Evolutionary conservation across 2,329 filamentous ascomycete species (phyloP).

Genomic region (Amesomyces nigricolor): DNA sequence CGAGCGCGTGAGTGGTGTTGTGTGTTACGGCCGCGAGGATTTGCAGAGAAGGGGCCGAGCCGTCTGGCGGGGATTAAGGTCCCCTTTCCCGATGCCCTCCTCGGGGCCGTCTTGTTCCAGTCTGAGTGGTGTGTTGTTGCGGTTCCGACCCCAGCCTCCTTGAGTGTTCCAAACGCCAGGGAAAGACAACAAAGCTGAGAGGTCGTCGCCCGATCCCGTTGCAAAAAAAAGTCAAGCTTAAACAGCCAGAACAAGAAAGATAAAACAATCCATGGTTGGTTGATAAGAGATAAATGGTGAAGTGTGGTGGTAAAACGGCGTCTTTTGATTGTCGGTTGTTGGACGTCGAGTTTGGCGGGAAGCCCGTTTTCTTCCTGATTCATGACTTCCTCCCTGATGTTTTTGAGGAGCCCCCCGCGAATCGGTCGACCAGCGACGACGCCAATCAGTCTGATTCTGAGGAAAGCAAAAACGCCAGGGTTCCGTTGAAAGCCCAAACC

Average conservation of each 20-base stretch:
- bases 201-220: slow-evolving; percentile 14
- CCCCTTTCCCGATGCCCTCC: slow-evolving; percentile 2
- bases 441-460: slow-evolving; percentile 23
- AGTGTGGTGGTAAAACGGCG: slow-evolving; percentile 20
- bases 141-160: slow-evolving; percentile 17
- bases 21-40: slow-evolving; percentile 6
- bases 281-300: slow-evolving; percentile 18
- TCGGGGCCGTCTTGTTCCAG: slow-evolving; percentile 18
- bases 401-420: slow-evolving; percentile 3
- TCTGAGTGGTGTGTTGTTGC: slow-evolving; percentile 24
- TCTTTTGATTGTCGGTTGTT: slow-evolving; percentile 17
- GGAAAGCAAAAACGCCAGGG: slow-evolving; percentile 24
- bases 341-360: slow-evolving; percentile 20
- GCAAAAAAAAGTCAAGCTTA: slow-evolving; percentile 16
- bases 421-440: slow-evolving; percentile 26
- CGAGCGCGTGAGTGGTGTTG: slow-evolving; percentile 23
- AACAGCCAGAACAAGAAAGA: slow-evolving; percentile 23
- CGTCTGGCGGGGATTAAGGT: not conserved
- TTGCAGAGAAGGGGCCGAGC: not conserved
- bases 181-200: slow-evolving; percentile 24
- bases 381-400: slow-evolving; percentile 10
- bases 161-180: slow-evolving; percentile 19
- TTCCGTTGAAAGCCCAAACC: slow-evolving; percentile 19
- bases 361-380: slow-evolving; percentile 17
- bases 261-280: slow-evolving; percentile 24